These are phyloP conservation scores for Candida sojae DNA, from an alignment of 1,139 yeast species.

Conservation along the genomic window DNA sequence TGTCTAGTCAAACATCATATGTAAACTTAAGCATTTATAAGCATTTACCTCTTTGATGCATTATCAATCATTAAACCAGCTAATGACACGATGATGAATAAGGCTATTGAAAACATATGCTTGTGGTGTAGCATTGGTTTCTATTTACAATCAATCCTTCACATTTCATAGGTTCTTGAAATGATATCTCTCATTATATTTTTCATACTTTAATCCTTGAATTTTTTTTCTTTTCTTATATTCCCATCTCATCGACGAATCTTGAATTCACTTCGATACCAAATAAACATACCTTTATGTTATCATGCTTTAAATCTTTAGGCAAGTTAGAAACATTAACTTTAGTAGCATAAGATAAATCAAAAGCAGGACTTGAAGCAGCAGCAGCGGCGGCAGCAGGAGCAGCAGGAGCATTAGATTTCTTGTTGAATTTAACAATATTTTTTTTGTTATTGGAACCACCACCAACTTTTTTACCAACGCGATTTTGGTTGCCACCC, in stretches of 20 bases:
- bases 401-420: constrained; percentile 26
- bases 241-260: background rate
- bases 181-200: background rate
- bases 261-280: background rate
- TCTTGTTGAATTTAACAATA: constrained; percentile 39
- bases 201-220: background rate
- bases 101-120: background rate
- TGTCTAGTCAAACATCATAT: too few relatives aligned
- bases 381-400: constrained; percentile 23
- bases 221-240: background rate
- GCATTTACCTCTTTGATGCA: background rate
- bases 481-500: constrained; percentile 26
- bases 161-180: background rate
- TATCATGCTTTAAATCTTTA: constrained; percentile 74
- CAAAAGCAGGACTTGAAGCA: constrained; percentile 37
- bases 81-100: background rate
- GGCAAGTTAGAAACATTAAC: constrained; percentile 79
- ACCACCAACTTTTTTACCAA: constrained; percentile 33
- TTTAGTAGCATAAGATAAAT: constrained; percentile 64
- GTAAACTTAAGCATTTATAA: background rate
- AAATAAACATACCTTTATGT: constrained; percentile 71
- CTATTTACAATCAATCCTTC: background rate
- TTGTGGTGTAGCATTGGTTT: background rate
- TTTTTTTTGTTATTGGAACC: constrained; percentile 30
- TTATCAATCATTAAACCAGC: constrained; percentile 3